Conservation (phyloP, 1,139 yeast genomes). For the Suzukiozyma palmioleophila region DNA sequence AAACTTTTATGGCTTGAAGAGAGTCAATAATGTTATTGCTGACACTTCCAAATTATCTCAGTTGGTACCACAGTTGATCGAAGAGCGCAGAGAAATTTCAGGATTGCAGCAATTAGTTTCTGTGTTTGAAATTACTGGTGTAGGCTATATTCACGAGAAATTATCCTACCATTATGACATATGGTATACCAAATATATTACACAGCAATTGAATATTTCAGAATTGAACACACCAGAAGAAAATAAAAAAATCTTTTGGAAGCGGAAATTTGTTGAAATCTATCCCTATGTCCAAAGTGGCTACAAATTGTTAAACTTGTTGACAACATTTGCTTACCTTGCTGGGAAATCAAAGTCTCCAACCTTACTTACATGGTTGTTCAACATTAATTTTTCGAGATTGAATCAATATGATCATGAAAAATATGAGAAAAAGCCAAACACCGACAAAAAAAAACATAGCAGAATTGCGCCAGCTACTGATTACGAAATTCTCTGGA, state of each 20-base stretch:
- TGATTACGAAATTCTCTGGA: slow-evolving; percentile 39
- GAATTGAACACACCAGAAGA: slow-evolving; percentile 30
- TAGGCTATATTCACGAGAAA: slow-evolving; percentile 68
- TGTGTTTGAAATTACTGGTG: slow-evolving; percentile 58
- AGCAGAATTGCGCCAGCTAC: slow-evolving; percentile 49
- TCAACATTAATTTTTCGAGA: slow-evolving; percentile 68
- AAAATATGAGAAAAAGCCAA: slow-evolving; percentile 34
- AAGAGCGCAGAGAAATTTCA: slow-evolving; percentile 52
- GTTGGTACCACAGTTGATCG: slow-evolving; percentile 47
- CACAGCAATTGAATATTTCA: slow-evolving; percentile 36
- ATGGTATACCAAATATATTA: slow-evolving; percentile 54
- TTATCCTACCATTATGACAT: slow-evolving; percentile 62
- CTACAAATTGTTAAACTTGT: slow-evolving; percentile 48
- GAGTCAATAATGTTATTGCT: slow-evolving; percentile 46
- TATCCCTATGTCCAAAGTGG: slow-evolving; percentile 59
- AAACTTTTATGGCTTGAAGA: slow-evolving; percentile 83
- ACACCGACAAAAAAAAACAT: slow-evolving; percentile 12
- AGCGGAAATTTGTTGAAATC: slow-evolving; percentile 46
- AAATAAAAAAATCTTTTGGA: slow-evolving; percentile 25
- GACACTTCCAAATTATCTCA: slow-evolving; percentile 34
- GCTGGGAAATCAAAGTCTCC: slow-evolving; percentile 68
- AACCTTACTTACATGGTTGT: slow-evolving; percentile 55
- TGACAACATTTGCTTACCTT: slow-evolving; percentile 60
- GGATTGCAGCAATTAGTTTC: slow-evolving; percentile 53
- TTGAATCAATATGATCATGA: slow-evolving; percentile 59